These are phyloP conservation scores for Mortierella antarctica DNA, from an alignment of 192 early-diverging fungal species.

Conservation along the genomic window DNA sequence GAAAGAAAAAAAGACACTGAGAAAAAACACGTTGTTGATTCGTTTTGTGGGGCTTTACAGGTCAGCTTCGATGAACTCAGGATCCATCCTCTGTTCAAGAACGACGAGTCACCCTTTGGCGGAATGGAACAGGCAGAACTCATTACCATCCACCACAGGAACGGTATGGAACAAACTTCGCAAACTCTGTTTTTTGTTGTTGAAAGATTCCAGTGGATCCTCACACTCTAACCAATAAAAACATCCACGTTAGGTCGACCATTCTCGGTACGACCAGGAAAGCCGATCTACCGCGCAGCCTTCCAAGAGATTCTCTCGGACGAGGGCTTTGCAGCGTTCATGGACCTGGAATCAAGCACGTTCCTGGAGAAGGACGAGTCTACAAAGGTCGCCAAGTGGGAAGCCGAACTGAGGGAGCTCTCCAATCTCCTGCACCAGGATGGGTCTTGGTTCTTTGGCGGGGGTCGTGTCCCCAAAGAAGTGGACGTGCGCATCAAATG, in stretches of 20 bases:
- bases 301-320: conserved; percentile 83
- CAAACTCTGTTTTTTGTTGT: background rate
- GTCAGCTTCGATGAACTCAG: conserved; percentile 88
- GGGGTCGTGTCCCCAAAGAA: conserved; percentile 65
- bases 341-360: conserved; percentile 79
- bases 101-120: conserved; percentile 81
- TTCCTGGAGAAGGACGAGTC: conserved; percentile 67
- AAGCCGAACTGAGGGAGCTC: conserved; percentile 69
- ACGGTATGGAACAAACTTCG: conserved; percentile 60
- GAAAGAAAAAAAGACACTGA: no score
- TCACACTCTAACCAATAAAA: background rate
- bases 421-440: conserved; percentile 59
- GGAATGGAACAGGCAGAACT: conserved; percentile 93
- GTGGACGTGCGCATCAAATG: conserved; percentile 69
- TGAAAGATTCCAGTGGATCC: conserved; percentile 2
- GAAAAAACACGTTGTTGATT: background rate
- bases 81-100: conserved; percentile 84
- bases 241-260: conserved; percentile 73
- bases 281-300: conserved; percentile 85
- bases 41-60: conserved; percentile 15
- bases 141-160: conserved; percentile 79
- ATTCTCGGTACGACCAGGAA: conserved; percentile 78
- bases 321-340: conserved; percentile 75
- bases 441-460: conserved; percentile 63
- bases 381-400: conserved; percentile 69